Base-by-base conservation (phyloP, 208 protist species). In the Angomonas deanei region DNA sequence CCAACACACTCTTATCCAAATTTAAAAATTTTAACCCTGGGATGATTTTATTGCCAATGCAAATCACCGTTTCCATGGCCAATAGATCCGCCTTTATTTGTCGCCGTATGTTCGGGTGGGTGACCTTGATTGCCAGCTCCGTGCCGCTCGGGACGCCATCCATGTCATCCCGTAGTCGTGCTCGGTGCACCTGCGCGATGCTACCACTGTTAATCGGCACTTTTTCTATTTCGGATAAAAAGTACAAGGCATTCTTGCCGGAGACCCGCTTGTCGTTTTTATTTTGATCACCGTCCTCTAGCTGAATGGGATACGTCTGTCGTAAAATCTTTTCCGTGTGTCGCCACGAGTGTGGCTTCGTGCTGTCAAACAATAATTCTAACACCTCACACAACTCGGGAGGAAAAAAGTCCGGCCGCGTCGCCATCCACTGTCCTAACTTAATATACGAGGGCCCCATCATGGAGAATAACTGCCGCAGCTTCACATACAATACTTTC, bases 361-460 rank as follows among this genome's bases (percentile, higher is more conserved):
- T 89, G 21, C 65, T 54, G 49, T 92, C 86, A 57, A 88, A 96
- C 26, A 97, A 74, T 55, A 64, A 61, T 34, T 79, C 72, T 10
- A 97, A 62, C 39, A 66, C 80, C 26, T 55, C 42, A 61, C 93
- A 97, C 55, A 97, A 57, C 39, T 82, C 74, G 21, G 72, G 65
- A 0, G 82, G 68, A 47, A 98, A 97, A 49, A 97, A 78, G 66
- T 98, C 95, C 15, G 84, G 83, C 31, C 95, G 79, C 21, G 91
- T 94, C 2, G 85, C 89, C 53, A 94, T 88, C 93, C 95, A 98
- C 63, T 98, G 95, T 0, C 88, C 93, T 26, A 98, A 74, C 67
- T 98, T 98, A 26, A 97, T 94, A 64, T 96, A 97, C 59, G 82
- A 91, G 2, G 95, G 88, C 0, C 95, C 95, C 75, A 91, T 88